Conservation (phyloP, 306 rosid species). For the Astragalus membranaceus region DNA sequence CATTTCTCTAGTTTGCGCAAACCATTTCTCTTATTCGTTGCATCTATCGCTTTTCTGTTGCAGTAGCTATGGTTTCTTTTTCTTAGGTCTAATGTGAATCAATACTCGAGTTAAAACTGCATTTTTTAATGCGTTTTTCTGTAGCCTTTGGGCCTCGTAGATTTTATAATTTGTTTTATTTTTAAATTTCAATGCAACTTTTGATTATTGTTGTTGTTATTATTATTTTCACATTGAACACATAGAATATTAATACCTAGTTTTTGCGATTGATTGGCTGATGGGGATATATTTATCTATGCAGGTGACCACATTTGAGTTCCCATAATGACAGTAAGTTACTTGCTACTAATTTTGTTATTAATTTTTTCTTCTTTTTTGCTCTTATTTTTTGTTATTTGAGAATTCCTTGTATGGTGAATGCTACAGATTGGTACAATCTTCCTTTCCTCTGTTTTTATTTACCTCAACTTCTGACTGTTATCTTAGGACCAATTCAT, state of each 20-base stretch:
- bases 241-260: background rate
- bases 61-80: background rate
- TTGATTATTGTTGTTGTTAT: no score
- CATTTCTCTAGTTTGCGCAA: background rate
- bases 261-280: background rate
- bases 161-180: no score
- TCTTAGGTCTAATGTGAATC: no score
- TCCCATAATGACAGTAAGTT: conserved; percentile 58
- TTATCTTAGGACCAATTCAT: no score
- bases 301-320: conserved; percentile 29
- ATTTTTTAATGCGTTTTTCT: no score
- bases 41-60: background rate
- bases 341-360: background rate
- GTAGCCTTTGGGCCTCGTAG: no score
- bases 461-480: no score
- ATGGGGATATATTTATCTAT: background rate
- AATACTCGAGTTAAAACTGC: no score
- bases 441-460: no score
- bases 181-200: no score
- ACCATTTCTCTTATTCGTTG: background rate
- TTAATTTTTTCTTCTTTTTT: background rate
- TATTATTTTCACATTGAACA: background rate
- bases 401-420: background rate
- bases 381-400: background rate
- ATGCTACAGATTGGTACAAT: conserved; percentile 59